Evolutionary conservation across 805 yeast species (phyloP), one percentile per base, ranked within the genome.

Genomic region (Lipomyces spencermartinsiae): DNA sequence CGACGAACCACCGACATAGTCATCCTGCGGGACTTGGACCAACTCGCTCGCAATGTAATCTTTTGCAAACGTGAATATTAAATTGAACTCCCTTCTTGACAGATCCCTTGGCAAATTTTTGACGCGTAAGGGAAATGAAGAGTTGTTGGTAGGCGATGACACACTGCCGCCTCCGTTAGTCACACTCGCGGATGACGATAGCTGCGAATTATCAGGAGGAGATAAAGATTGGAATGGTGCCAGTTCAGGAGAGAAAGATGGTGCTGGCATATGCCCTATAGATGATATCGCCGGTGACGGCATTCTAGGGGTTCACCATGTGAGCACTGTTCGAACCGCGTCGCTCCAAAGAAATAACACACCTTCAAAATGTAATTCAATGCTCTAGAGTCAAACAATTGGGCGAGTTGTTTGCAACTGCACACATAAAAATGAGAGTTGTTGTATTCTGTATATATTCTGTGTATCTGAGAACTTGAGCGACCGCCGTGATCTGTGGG

Each of bases 51-150:
- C 67, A 43, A 77, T 46, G 63, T 75, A 80, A 53, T 80, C 83
- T 4, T 76, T 75, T 16, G 82, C 83, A 66, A 80, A 77, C 10
- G 82, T 76, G 65, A 80, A 80, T 62, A 81, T 68, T 46, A 79
- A 72, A 16, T 75, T 75, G 61, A 81, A 76, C 70, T 80, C 83
- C 22, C 82, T 79, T 22, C 71, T 67, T 19, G 80, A 73, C 56
- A 80, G 61, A 62, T 81, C 81, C 34, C 76, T 74, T 0, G 83
- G 83, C 37, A 80, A 66, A 64, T 79, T 78, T 43, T 72, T 70
- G 35, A 79, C 72, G 16, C 73, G 69, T 9, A 78, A 70, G 7
- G 76, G 56, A 70, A 64, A 60, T 16, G 63, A 35, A 33, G 68
- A 31, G 62, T 63, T 35, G 33, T 61, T 31, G n/a, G 70, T 63